phyloP scores from a whole-genome alignment of 257 asterid species.

The Voacanga thouarsii region DNA sequence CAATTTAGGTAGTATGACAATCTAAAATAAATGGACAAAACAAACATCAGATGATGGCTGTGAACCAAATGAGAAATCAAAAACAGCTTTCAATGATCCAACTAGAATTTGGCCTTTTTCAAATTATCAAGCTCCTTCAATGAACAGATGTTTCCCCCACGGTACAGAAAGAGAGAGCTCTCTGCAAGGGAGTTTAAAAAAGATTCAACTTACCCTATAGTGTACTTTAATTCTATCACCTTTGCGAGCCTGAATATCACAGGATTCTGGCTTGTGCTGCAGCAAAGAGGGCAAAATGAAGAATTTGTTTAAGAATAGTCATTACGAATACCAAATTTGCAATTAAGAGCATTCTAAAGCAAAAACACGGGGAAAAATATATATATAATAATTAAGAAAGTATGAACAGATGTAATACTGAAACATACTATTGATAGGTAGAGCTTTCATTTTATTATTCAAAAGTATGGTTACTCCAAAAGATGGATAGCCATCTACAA shows the following conservation, averaged over 20 bases:
- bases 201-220: constrained; percentile 65
- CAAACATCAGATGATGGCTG: neutral
- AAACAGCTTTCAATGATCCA: neutral
- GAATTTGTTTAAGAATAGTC: constrained; percentile 5
- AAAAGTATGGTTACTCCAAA: neutral
- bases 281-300: constrained; percentile 22
- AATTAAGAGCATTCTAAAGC: constrained; percentile 1
- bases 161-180: neutral
- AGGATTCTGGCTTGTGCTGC: constrained; percentile 79
- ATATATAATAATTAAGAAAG: neutral
- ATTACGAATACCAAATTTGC: neutral
- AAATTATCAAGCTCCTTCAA: neutral
- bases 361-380: neutral
- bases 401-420: neutral
- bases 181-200: neutral
- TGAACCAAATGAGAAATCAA: no score
- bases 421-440: neutral
- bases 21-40: neutral
- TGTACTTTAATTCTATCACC: constrained; percentile 86
- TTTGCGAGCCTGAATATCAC: constrained; percentile 91
- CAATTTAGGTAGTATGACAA: no score
- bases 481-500: neutral
- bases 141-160: no score
- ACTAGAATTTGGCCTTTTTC: neutral
- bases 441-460: neutral